Evolutionary conservation across 2,329 filamentous ascomycete species (phyloP).

Genomic region (Sarocladium oryzae): DNA sequence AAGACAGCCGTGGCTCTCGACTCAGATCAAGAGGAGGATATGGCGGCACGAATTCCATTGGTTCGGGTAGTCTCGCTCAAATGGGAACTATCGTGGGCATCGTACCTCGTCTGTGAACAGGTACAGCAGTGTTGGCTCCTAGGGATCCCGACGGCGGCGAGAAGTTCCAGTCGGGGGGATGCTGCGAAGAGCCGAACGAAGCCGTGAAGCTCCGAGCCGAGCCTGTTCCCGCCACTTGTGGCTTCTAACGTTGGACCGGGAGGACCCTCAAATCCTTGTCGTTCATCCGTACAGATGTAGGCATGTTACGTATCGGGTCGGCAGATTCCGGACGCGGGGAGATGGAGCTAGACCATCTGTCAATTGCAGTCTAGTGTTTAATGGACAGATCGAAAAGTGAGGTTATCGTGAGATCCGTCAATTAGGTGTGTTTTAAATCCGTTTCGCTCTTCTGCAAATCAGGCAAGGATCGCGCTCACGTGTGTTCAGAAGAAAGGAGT

Average conservation of each 20-base stretch:
- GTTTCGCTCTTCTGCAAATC: no score
- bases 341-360: background rate
- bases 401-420: background rate
- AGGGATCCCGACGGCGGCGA: constrained; percentile 4
- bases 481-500: background rate
- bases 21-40: background rate
- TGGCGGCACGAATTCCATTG: background rate
- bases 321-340: constrained; percentile 9
- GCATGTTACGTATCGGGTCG: constrained; percentile 2
- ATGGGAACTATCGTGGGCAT: background rate
- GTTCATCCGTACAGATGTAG: background rate
- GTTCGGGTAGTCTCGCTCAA: constrained; percentile 7
- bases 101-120: no score
- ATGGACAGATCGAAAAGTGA: background rate
- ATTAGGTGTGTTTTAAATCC: no score
- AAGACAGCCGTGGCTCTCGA: background rate
- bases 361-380: background rate
- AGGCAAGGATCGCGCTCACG: background rate
- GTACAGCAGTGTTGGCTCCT: background rate
- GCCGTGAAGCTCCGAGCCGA: constrained; percentile 13
- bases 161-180: background rate
- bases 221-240: constrained; percentile 2
- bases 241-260: background rate
- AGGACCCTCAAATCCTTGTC: background rate
- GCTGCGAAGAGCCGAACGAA: constrained; percentile 6